Conservation (phyloP, 352 stramenopile genomes). For the Lagenidium giganteum region DNA sequence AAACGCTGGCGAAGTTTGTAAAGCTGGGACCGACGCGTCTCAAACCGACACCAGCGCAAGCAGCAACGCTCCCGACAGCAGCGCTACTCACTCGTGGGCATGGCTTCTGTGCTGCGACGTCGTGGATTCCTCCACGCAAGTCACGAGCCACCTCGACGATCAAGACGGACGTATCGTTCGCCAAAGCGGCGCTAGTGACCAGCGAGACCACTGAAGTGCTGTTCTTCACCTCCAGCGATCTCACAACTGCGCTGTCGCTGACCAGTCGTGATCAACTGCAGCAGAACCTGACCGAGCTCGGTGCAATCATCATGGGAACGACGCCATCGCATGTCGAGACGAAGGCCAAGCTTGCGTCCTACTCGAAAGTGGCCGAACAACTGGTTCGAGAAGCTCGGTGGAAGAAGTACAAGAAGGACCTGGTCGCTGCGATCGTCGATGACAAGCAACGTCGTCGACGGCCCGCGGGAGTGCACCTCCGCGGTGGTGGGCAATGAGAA, state of each 20-base stretch:
- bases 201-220: slow-evolving; percentile 34
- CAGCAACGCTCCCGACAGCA: neutral
- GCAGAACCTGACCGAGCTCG: slow-evolving; percentile 23
- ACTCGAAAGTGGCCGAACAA: slow-evolving; percentile 7
- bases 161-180: slow-evolving; percentile 21
- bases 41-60: neutral
- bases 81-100: slow-evolving; percentile 15
- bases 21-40: too few species aligned
- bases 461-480: too few species aligned
- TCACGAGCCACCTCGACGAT: slow-evolving; percentile 16
- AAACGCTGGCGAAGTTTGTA: slow-evolving; percentile 3
- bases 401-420: slow-evolving; percentile 12
- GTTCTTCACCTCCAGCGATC: slow-evolving; percentile 39
- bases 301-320: too few species aligned
- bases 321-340: too few species aligned
- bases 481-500: too few species aligned
- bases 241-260: slow-evolving; percentile 25
- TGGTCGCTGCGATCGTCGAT: slow-evolving; percentile 9
- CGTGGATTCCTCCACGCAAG: slow-evolving; percentile 36
- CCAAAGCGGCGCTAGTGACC: slow-evolving; percentile 41
- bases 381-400: slow-evolving; percentile 11
- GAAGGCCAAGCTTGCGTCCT: too few species aligned
- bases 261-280: slow-evolving; percentile 32
- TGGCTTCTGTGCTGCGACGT: too few species aligned
- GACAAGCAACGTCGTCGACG: too few species aligned